A percentile compares a stretch with the other conserved stretches of the same genome.
Conservation (phyloP, 1,284 basidiomycete species). For the Ceratobasidium sp. region DNA sequence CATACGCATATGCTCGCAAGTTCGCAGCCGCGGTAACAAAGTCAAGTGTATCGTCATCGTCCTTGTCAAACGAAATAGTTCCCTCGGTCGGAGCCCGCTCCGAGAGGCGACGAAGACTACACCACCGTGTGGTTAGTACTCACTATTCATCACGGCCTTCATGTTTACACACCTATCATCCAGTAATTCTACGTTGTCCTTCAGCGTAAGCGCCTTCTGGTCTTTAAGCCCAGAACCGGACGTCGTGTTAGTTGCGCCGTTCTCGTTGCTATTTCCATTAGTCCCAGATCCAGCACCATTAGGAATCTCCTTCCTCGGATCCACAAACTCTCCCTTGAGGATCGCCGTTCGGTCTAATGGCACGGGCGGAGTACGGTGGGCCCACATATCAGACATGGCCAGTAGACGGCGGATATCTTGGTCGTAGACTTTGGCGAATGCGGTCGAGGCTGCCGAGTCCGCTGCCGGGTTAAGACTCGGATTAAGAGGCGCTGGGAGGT, state of each 20-base stretch:
- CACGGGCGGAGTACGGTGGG: constrained; percentile 83
- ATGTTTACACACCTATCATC: constrained; percentile 74
- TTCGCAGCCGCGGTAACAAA: constrained; percentile 97
- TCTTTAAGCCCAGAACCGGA: constrained; percentile 73
- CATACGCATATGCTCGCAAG: constrained; percentile 89
- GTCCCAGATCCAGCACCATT: constrained; percentile 28
- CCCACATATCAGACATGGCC: constrained; percentile 99
- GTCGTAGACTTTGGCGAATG: constrained; percentile 73
- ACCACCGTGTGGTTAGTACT: neutral
- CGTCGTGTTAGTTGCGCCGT: constrained; percentile 12
- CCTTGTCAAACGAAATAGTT: constrained; percentile 94
- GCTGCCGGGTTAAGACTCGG: constrained; percentile 51
- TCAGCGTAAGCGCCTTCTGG: constrained; percentile 78
- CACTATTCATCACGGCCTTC: neutral
- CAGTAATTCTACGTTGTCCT: constrained; percentile 86
- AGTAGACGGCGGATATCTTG: constrained; percentile 90
- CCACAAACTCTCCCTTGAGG: constrained; percentile 69
- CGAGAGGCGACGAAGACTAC: constrained; percentile 82
- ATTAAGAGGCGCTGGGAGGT: constrained; percentile 53
- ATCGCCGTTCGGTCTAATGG: constrained; percentile 86
- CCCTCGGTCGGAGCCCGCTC: constrained; percentile 79
- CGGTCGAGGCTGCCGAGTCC: constrained; percentile 44
- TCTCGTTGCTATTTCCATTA: constrained; percentile 50
- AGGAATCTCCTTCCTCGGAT: constrained; percentile 55
- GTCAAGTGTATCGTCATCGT: constrained; percentile 96